Percentiles rank a stretch among this genome's conserved stretches.
phyloP scores from a whole-genome alignment of 2,329 filamentous ascomycete species.

The Colletotrichum plurivorum region DNA sequence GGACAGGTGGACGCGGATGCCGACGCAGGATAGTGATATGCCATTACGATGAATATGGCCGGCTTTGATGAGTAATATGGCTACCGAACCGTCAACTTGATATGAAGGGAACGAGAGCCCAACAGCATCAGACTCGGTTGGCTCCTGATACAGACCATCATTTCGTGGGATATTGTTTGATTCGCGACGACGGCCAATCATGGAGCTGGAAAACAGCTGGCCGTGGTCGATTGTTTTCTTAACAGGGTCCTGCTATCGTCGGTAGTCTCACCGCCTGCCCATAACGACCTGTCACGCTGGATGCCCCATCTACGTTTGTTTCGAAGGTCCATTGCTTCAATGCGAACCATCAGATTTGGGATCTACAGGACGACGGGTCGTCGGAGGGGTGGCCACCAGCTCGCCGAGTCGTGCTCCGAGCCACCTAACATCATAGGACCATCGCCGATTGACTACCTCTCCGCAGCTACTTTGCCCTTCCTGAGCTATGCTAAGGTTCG shows the following conservation, averaged over 20 bases:
- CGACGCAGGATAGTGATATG: not conserved
- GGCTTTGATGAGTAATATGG: conserved; percentile 6
- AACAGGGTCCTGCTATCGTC: conserved; percentile 20
- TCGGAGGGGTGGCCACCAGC: not conserved
- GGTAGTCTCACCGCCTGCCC: conserved; percentile 18
- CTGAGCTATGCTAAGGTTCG: conserved; percentile 12
- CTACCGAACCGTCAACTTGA: not conserved
- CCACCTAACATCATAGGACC: not conserved
- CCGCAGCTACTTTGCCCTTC: not conserved
- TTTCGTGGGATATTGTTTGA: conserved; percentile 39
- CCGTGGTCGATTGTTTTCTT: conserved; percentile 27
- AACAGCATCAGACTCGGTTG: conserved; percentile 3
- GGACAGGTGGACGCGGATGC: not conserved
- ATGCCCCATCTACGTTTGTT: conserved; percentile 2
- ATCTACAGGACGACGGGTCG: conserved; percentile 17
- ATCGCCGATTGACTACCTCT: conserved; percentile 7
- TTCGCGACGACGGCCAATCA: conserved; percentile 21
- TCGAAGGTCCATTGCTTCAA: conserved; percentile 12
- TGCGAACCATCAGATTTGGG: conserved; percentile 18
- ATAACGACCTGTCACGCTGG: conserved; percentile 9
- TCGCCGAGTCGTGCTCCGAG: not conserved
- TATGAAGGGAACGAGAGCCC: conserved; percentile 18
- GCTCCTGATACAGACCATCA: conserved; percentile 35
- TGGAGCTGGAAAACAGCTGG: not conserved
- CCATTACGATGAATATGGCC: conserved; percentile 8